Evolutionary conservation across 768 basidiomycete species (phyloP).

Genomic region (Termitomyces heimii): DNA sequence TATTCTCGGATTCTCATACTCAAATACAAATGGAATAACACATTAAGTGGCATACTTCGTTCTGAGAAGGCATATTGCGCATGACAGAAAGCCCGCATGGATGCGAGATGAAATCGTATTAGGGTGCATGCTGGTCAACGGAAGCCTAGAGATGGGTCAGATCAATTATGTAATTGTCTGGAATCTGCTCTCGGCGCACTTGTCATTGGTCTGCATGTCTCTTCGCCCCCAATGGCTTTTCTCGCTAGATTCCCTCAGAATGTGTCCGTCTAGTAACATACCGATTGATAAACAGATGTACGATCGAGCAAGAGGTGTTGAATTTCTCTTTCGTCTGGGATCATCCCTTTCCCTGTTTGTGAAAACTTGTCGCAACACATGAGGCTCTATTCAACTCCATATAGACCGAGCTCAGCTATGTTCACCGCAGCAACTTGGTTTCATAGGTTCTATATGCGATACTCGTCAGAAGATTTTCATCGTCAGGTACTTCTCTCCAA

Average conservation of each 20-base stretch:
- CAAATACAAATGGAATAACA: background rate
- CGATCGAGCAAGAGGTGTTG: constrained; percentile 75
- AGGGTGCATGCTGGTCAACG: background rate
- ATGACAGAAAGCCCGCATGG: background rate
- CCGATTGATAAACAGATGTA: constrained; percentile 69
- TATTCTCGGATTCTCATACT: background rate
- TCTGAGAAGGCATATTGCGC: background rate
- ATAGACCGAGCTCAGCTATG: constrained; percentile 74
- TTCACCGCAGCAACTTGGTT: constrained; percentile 89
- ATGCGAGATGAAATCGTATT: background rate
- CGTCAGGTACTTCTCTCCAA: constrained; percentile 48
- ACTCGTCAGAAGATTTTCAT: constrained; percentile 76
- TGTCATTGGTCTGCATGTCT: constrained; percentile 4
- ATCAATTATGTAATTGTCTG: constrained; percentile 1
- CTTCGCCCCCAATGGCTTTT: constrained; percentile 67
- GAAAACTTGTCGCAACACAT: constrained; percentile 9
- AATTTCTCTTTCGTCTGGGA: constrained; percentile 81
- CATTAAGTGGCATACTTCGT: background rate
- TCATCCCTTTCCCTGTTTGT: constrained; percentile 73
- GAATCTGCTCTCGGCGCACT: background rate
- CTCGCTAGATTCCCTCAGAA: constrained; percentile 47
- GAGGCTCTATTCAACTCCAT: constrained; percentile 7
- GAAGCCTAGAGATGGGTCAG: background rate
- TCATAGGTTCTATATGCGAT: constrained; percentile 88
- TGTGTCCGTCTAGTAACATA: constrained; percentile 48